phyloP scores from a whole-genome alignment of 768 basidiomycete species.

The Gautieria morchelliformis region DNA sequence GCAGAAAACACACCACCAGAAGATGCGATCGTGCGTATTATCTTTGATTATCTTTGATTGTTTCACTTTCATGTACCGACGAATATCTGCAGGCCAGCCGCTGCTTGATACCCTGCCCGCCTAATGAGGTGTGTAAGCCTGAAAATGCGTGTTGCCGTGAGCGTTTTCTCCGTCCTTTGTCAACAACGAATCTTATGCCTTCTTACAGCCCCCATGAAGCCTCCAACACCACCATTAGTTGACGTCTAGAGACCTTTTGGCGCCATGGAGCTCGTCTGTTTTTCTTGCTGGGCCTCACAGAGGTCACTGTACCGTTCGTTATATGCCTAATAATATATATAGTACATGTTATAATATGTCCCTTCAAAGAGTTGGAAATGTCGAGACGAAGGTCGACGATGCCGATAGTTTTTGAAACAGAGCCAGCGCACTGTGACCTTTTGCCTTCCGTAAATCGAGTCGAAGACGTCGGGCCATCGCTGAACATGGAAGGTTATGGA shows the following conservation, averaged over 20 bases:
- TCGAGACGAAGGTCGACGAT: slow-evolving; percentile 57
- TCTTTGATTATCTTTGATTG: too few species aligned
- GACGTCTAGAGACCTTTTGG: neutral
- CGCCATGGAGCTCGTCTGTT: neutral
- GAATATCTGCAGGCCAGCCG: slow-evolving; percentile 32
- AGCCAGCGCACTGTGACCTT: slow-evolving; percentile 39
- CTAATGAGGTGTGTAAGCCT: slow-evolving; percentile 58
- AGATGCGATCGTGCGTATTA: slow-evolving; percentile 37
- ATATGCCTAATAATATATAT: neutral
- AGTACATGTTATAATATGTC: neutral
- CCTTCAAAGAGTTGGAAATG: slow-evolving; percentile 36
- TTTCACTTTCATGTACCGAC: neutral
- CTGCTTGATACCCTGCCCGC: slow-evolving; percentile 66
- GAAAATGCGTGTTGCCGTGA: slow-evolving; percentile 77
- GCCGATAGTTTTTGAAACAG: slow-evolving; percentile 53
- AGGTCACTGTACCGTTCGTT: too few species aligned
- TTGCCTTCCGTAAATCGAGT: slow-evolving; percentile 45
- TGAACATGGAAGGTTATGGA: slow-evolving; percentile 52
- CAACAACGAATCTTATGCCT: slow-evolving; percentile 5
- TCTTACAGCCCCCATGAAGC: slow-evolving; percentile 34
- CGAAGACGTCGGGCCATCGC: slow-evolving; percentile 60
- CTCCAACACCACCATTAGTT: neutral
- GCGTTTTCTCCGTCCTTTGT: slow-evolving; percentile 20
- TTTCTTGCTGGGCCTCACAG: too few species aligned
- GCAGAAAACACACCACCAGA: slow-evolving; percentile 32